Evolutionary conservation across 108 stramenopile genomes (phyloP), one percentile per base, ranked within the genome.

Genomic region (Skeletonema tropicum): DNA sequence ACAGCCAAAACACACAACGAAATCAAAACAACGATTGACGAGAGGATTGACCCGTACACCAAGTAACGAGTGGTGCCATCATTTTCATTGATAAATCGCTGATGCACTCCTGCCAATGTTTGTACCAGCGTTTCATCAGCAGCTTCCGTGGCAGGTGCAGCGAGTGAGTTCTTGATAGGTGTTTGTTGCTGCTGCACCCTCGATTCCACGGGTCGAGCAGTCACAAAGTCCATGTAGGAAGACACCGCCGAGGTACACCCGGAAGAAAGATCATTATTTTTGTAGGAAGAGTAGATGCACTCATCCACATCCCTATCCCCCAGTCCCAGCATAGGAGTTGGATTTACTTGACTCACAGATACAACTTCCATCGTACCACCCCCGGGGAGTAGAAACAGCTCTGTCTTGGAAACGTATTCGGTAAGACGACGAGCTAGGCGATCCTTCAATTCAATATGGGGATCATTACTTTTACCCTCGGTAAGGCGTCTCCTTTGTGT

Each of bases 401-500:
- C 71, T 32, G 48, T 55, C 23, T 8, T 23, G 7, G 52, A 25
- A 7, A 35, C 58, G 46, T 79, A 79, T 63, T 79, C 78, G 15
- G 71, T 73, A 48, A 79, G 78, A 29, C 78, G 78, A 23, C 78
- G 66, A n/a, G 78, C 78, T 31, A 79, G 57, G 30, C 78, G 66
- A 46, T 79, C 60, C 46, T 64, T 67, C 42, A 73, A 21, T 57
- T 46, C 19, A 21, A 41, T 11, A 33, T 70, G 77, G 19, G 64
- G 77, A 60, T 78, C 70, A 15, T 31, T 45, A 10, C 30, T 57
- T 17, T 46, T 62, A 13, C 35, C 66, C 21, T 75, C 74, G 32
- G 57, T 46, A 48, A 71, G 77, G 10, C 77, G 60, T 13, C 77
- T 55, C 58, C 45, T 60, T 31, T 19, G 6, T 25, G 52, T 8